A percentile compares a stretch with the other conserved stretches of the same genome.
These are phyloP conservation scores for Skeletonema grethae DNA, from an alignment of 108 stramenopile species.

Conservation along the genomic window DNA sequence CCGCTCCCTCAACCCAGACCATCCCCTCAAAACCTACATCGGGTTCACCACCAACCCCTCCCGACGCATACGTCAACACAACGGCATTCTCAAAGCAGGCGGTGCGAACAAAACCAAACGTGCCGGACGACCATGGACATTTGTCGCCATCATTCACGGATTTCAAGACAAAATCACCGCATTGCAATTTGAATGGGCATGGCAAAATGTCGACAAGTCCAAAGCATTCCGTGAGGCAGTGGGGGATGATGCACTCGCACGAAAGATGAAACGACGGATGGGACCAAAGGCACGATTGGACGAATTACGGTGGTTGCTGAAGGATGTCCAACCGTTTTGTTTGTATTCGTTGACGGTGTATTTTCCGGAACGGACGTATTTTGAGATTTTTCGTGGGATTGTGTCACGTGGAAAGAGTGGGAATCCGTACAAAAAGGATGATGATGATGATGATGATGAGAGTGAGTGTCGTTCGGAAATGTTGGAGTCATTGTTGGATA, in stretches of 20 bases:
- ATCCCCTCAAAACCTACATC: constrained; percentile 54
- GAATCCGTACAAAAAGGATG: constrained; percentile 15
- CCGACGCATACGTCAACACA: constrained; percentile 74
- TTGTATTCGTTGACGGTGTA: constrained; percentile 37
- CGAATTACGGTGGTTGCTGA: constrained; percentile 42
- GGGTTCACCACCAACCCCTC: constrained; percentile 60
- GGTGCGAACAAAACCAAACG: constrained; percentile 70
- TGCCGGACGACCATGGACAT: constrained; percentile 75
- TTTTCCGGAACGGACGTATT: constrained; percentile 36
- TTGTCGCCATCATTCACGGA: constrained; percentile 59
- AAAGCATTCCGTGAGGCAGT: constrained; percentile 53
- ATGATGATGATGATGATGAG: neutral
- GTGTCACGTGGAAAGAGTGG: constrained; percentile 25
- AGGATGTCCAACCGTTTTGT: constrained; percentile 40
- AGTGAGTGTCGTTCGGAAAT: neutral
- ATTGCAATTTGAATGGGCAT: constrained; percentile 86
- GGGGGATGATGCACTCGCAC: constrained; percentile 53
- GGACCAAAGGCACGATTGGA: constrained; percentile 43
- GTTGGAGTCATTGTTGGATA: constrained; percentile 12
- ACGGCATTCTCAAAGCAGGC: constrained; percentile 68
- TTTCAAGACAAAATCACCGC: constrained; percentile 66
- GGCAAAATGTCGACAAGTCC: constrained; percentile 69
- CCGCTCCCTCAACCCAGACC: constrained; percentile 50
- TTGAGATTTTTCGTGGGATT: constrained; percentile 28
- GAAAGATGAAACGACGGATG: constrained; percentile 37